phyloP scores from a whole-genome alignment of 1,139 yeast species.

The Hanseniaspora sp. region DNA sequence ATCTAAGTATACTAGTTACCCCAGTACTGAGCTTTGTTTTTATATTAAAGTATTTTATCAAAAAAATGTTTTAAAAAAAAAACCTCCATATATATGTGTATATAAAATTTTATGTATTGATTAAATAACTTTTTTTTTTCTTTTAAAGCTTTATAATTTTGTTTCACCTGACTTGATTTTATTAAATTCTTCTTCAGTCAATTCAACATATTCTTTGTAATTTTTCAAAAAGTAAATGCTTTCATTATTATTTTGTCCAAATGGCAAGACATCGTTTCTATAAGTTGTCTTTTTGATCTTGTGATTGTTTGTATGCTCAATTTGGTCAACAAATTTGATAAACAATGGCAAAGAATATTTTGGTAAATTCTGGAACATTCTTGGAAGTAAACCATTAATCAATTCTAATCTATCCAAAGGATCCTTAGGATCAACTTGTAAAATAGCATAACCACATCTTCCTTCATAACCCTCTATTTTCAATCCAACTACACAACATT shows the following conservation, averaged over 20 bases:
- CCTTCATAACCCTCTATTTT: constrained; percentile 84
- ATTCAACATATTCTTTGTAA: constrained; percentile 41
- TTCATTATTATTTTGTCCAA: constrained; percentile 52
- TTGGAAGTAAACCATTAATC: constrained; percentile 33
- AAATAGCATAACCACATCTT: constrained; percentile 81
- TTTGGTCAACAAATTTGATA: constrained; percentile 51
- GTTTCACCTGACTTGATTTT: constrained; percentile 32
- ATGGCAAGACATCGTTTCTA: constrained; percentile 67
- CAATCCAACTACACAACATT: constrained; percentile 83
- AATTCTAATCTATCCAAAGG: constrained; percentile 16
- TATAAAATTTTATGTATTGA: not conserved
- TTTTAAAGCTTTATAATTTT: constrained; percentile 23
- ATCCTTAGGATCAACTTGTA: constrained; percentile 41
- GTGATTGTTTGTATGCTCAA: constrained; percentile 69
- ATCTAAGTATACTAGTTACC: constrained; percentile 18
- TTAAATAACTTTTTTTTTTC: too few relatives aligned
- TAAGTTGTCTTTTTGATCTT: constrained; percentile 72
- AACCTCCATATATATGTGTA: not conserved
- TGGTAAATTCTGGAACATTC: constrained; percentile 49
- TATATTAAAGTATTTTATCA: constrained; percentile 5
- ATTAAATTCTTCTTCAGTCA: constrained; percentile 52
- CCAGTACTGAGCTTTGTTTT: constrained; percentile 17
- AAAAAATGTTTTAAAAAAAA: constrained; percentile 7
- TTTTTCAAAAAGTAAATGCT: constrained; percentile 59
- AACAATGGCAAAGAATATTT: constrained; percentile 81